Conservation (phyloP, 805 yeast genomes). For the Debaryomyces prosopidis region DNA sequence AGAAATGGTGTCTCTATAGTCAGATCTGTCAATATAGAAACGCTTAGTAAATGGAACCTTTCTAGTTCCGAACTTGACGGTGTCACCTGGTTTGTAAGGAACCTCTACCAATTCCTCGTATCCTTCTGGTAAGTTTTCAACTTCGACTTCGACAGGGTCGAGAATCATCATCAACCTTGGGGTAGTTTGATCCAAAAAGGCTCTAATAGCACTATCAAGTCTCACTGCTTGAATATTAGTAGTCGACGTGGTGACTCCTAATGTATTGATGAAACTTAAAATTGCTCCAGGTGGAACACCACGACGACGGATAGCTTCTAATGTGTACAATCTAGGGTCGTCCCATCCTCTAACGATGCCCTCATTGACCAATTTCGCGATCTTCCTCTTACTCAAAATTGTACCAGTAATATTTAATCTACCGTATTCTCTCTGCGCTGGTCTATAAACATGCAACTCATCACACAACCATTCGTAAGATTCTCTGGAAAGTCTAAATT, state of each 20-base stretch:
- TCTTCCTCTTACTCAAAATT: constrained; percentile 91
- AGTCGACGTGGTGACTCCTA: constrained; percentile 94
- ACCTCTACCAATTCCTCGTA: constrained; percentile 68
- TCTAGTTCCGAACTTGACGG: constrained; percentile 61
- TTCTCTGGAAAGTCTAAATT: constrained; percentile 87
- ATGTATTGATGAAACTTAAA: constrained; percentile 85
- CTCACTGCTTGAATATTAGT: constrained; percentile 88
- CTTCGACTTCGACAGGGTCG: constrained; percentile 79
- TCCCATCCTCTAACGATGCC: constrained; percentile 93
- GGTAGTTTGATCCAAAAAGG: constrained; percentile 83
- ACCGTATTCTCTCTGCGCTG: constrained; percentile 98
- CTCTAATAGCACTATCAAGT: constrained; percentile 87
- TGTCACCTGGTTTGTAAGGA: constrained; percentile 86
- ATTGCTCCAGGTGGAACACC: constrained; percentile 99
- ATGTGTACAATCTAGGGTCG: constrained; percentile 93
- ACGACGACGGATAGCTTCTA: constrained; percentile 92
- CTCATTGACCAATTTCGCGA: constrained; percentile 86
- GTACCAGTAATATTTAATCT: constrained; percentile 94
- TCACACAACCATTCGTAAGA: constrained; percentile 99
- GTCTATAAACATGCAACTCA: constrained; percentile 90
- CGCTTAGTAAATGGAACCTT: constrained; percentile 72
- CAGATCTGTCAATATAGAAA: constrained; percentile 84
- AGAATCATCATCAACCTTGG: constrained; percentile 94
- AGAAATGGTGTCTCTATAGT: constrained; percentile 65
- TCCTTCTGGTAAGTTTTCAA: constrained; percentile 80